Percentiles rank a stretch among this genome's conserved stretches.
Evolutionary conservation across 352 stramenopile species (phyloP).

Genomic region (Saprolegnia parasitica): DNA sequence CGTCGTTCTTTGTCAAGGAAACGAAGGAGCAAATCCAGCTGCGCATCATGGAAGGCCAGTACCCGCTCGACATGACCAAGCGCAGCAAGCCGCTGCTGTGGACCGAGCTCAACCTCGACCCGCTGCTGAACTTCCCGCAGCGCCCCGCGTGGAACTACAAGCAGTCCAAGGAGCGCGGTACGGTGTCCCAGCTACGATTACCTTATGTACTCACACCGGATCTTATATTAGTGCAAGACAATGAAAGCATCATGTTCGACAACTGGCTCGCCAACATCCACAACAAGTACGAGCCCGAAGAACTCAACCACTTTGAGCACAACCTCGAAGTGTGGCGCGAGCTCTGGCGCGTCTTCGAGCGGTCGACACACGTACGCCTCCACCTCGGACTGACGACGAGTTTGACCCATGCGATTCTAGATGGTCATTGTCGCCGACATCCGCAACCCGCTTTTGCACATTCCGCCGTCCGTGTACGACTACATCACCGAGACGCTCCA

Average conservation of each 20-base stretch:
- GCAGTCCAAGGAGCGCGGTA: slow-evolving; percentile 80
- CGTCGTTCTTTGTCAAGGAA: slow-evolving; percentile 83
- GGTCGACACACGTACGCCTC: slow-evolving; percentile 39
- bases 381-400: background rate
- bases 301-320: slow-evolving; percentile 36
- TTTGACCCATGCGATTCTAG: background rate
- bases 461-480: slow-evolving; percentile 74
- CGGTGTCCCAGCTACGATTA: too few relatives aligned
- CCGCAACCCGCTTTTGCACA: slow-evolving; percentile 34
- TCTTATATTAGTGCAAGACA: slow-evolving; percentile 54
- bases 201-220: too few relatives aligned
- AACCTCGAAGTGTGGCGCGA: slow-evolving; percentile 33
- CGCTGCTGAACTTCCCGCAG: slow-evolving; percentile 66
- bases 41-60: slow-evolving; percentile 77
- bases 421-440: slow-evolving; percentile 31
- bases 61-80: slow-evolving; percentile 50
- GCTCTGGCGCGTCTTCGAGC: slow-evolving; percentile 30
- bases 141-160: slow-evolving; percentile 67
- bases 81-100: slow-evolving; percentile 56
- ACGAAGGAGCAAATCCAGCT: slow-evolving; percentile 82
- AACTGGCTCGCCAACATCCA: slow-evolving; percentile 82
- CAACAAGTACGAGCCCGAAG: slow-evolving; percentile 72
- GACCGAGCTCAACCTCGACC: slow-evolving; percentile 52
- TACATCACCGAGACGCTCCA: slow-evolving; percentile 64
- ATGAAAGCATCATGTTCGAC: slow-evolving; percentile 83